A percentile compares a stretch with the other conserved stretches of the same genome.
Evolutionary conservation across 2,329 filamentous ascomycete genomes (phyloP).

Genomic region (Fusarium dimerum): DNA sequence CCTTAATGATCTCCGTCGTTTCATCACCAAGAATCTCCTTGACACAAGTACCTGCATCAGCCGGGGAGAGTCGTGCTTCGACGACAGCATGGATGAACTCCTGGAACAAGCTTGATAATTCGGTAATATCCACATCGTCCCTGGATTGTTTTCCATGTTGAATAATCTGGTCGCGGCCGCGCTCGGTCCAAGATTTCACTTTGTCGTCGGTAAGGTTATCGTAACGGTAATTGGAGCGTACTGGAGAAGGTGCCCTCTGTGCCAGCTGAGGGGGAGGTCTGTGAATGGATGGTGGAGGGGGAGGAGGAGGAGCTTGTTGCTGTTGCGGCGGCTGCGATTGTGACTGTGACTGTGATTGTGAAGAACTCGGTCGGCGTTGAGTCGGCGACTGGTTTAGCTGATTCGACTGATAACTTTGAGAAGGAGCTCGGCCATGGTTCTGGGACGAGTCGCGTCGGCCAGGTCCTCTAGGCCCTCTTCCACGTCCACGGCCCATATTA

Average conservation of each 20-base stretch:
- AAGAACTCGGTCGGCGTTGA: slow-evolving; percentile 23
- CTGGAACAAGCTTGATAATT: slow-evolving; percentile 75
- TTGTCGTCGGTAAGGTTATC: slow-evolving; percentile 72
- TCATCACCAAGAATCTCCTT: slow-evolving; percentile 70
- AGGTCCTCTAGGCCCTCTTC: slow-evolving; percentile 48
- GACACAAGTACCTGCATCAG: slow-evolving; percentile 70
- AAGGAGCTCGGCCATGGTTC: slow-evolving; percentile 30
- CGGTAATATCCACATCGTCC: slow-evolving; percentile 66
- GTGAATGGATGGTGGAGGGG: slow-evolving; percentile 23
- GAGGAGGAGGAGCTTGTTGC: slow-evolving; percentile 18
- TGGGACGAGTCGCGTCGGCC: slow-evolving; percentile 57
- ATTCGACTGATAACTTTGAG: slow-evolving; percentile 25
- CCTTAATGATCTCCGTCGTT: slow-evolving; percentile 50
- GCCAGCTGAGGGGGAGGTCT: slow-evolving; percentile 22
- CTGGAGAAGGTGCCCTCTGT: slow-evolving; percentile 34
- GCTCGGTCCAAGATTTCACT: slow-evolving; percentile 66
- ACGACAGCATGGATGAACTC: slow-evolving; percentile 79
- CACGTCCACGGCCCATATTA: slow-evolving; percentile 47
- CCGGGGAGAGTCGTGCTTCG: slow-evolving; percentile 65
- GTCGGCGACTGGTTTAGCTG: slow-evolving; percentile 24
- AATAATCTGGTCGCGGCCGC: slow-evolving; percentile 67
- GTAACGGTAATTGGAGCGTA: slow-evolving; percentile 64
- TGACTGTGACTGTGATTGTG: slow-evolving; percentile 12
- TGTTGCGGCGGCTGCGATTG: slow-evolving; percentile 1
- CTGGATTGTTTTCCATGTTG: slow-evolving; percentile 65